Evolutionary conservation across 2,329 filamentous ascomycete genomes (phyloP).

Genomic region (Chaetomium globosum): DNA sequence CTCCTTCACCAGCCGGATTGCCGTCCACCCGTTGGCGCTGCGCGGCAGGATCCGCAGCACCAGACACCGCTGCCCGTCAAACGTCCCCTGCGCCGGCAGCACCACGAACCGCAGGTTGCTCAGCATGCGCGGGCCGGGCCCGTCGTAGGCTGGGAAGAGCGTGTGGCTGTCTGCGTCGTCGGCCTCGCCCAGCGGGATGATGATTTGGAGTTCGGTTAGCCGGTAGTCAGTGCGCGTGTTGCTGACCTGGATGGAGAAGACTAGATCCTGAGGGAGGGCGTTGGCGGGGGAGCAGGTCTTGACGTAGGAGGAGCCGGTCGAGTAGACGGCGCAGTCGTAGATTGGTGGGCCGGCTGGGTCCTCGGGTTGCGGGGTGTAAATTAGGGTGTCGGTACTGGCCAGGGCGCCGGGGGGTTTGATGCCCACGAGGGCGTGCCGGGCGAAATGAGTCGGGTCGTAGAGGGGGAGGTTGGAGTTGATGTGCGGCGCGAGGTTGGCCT

Average conservation of each 20-base stretch:
- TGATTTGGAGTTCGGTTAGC: conserved; percentile 1
- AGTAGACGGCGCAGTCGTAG: neutral
- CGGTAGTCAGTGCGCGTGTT: neutral
- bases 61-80: neutral
- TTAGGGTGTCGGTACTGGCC: neutral
- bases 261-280: neutral
- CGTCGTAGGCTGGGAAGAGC: neutral
- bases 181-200: neutral
- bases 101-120: conserved; percentile 4
- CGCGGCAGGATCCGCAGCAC: neutral
- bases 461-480: neutral
- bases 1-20: neutral
- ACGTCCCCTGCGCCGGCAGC: neutral
- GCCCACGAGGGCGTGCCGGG: neutral
- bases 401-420: neutral
- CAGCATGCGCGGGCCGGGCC: neutral
- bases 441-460: neutral
- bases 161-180: neutral
- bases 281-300: neutral
- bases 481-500: neutral
- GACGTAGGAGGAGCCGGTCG: neutral
- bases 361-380: neutral
- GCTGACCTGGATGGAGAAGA: neutral
- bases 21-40: neutral
- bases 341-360: conserved; percentile 1